Evolutionary conservation across 2,329 filamentous ascomycete genomes (phyloP).

Genomic region (Juglanconis sp.): DNA sequence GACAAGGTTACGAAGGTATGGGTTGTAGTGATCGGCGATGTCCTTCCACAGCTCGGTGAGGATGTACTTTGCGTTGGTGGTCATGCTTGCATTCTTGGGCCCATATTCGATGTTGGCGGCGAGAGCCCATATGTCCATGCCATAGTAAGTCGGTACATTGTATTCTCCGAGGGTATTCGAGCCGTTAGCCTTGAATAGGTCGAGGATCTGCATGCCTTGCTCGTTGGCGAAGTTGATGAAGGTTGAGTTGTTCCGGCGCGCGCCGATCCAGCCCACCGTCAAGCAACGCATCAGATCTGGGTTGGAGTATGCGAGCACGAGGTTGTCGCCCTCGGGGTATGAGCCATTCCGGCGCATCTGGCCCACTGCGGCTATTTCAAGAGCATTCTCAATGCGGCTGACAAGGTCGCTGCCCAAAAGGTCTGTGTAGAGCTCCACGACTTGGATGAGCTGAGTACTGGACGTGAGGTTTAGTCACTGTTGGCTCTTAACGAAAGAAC

Average conservation of each 20-base stretch:
- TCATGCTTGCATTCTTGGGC: conserved; percentile 27
- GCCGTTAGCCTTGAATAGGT: conserved; percentile 30
- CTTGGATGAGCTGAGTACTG: conserved; percentile 32
- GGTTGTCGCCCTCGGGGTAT: conserved; percentile 35
- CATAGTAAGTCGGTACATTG: conserved; percentile 39
- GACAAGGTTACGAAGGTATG: conserved; percentile 32
- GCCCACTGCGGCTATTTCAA: conserved; percentile 35
- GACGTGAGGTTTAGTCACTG: neutral
- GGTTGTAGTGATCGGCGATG: conserved; percentile 34
- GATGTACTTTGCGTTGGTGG: conserved; percentile 27
- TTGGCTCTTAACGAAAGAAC: neutral
- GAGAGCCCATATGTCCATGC: conserved; percentile 38
- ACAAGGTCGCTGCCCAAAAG: conserved; percentile 30
- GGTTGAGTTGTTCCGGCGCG: conserved; percentile 33
- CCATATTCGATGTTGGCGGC: conserved; percentile 37
- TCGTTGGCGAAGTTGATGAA: conserved; percentile 35
- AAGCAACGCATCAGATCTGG: conserved; percentile 38
- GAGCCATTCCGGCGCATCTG: conserved; percentile 39
- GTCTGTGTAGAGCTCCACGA: conserved; percentile 32
- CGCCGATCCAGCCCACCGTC: conserved; percentile 39
- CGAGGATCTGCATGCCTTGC: conserved; percentile 28
- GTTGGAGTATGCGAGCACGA: conserved; percentile 38
- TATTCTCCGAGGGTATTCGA: conserved; percentile 35
- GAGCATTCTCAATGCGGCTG: conserved; percentile 32
- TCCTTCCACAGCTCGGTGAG: conserved; percentile 32